A percentile compares a stretch with the other conserved stretches of the same genome.
Conservation (phyloP, 2,329 filamentous ascomycete species). For the Sporothrix variecibatus region DNA sequence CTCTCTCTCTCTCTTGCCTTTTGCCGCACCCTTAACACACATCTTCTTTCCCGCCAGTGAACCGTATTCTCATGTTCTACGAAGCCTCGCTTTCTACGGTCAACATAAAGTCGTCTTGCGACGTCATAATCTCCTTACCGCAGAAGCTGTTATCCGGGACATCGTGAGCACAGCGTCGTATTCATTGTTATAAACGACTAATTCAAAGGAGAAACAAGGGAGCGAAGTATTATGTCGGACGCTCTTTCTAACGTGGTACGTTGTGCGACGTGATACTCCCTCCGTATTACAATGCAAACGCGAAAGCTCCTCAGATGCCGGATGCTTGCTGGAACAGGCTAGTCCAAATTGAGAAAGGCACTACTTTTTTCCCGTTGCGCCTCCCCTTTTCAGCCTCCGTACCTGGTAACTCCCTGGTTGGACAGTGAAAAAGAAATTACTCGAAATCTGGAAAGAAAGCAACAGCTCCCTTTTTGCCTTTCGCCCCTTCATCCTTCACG, state of each 20-base stretch:
- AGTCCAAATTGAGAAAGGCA: conserved; percentile 7
- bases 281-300: not conserved
- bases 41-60: not conserved
- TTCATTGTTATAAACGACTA: no score
- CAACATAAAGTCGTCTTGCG: no score
- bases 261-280: not conserved
- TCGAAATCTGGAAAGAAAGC: not conserved
- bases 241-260: no score
- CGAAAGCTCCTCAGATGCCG: no score
- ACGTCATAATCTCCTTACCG: no score
- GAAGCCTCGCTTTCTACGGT: not conserved
- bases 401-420: not conserved
- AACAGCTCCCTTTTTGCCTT: not conserved
- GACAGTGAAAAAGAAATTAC: conserved; percentile 15
- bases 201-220: no score
- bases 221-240: no score
- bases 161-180: no score
- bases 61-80: not conserved
- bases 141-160: no score
- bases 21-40: not conserved
- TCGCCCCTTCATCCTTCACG: not conserved
- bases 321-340: not conserved
- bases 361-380: conserved; percentile 15
- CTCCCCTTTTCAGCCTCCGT: conserved; percentile 21
- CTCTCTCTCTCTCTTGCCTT: not conserved